Evolutionary conservation across 345 rosid species (phyloP).

Genomic region (Lagerstroemia speciosa): DNA sequence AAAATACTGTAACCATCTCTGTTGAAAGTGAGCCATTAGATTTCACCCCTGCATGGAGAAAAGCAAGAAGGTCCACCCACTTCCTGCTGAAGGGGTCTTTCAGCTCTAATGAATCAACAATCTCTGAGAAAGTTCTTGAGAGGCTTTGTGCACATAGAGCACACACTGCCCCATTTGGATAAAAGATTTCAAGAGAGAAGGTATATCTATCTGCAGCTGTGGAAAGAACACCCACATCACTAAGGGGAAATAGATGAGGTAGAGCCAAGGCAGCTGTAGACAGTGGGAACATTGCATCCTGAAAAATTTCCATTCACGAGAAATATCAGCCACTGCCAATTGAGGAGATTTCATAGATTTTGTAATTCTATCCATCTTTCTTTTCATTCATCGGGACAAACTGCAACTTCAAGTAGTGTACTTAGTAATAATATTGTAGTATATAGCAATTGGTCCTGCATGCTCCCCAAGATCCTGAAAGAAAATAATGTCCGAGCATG

Average conservation of each 20-base stretch:
- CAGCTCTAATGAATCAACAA: slow-evolving; percentile 62
- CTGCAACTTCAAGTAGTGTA: no score
- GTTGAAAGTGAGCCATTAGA: slow-evolving; percentile 94
- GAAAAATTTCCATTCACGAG: slow-evolving; percentile 14
- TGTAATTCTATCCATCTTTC: no score
- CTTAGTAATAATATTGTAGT: background rate
- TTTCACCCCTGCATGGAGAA: slow-evolving; percentile 96
- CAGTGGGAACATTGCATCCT: slow-evolving; percentile 91
- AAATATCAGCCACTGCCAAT: no score
- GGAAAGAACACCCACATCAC: slow-evolving; percentile 79
- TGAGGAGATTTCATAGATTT: no score
- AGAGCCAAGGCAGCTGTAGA: slow-evolving; percentile 88
- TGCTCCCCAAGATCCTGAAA: slow-evolving; percentile 73
- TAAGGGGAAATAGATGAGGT: slow-evolving; percentile 74
- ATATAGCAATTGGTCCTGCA: slow-evolving; percentile 64
- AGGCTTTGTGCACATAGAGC: slow-evolving; percentile 80
- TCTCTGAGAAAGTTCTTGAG: slow-evolving; percentile 80
- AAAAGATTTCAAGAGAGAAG: slow-evolving; percentile 72
- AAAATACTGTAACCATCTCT: slow-evolving; percentile 59
- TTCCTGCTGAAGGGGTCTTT: slow-evolving; percentile 80
- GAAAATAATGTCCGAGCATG: background rate
- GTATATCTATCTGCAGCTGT: slow-evolving; percentile 82
- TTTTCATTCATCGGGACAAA: no score
- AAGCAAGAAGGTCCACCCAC: slow-evolving; percentile 91
- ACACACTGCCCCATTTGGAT: slow-evolving; percentile 77